These are phyloP conservation scores for Gynochthodes officinalis DNA, from an alignment of 257 asterid species.

Conservation along the genomic window DNA sequence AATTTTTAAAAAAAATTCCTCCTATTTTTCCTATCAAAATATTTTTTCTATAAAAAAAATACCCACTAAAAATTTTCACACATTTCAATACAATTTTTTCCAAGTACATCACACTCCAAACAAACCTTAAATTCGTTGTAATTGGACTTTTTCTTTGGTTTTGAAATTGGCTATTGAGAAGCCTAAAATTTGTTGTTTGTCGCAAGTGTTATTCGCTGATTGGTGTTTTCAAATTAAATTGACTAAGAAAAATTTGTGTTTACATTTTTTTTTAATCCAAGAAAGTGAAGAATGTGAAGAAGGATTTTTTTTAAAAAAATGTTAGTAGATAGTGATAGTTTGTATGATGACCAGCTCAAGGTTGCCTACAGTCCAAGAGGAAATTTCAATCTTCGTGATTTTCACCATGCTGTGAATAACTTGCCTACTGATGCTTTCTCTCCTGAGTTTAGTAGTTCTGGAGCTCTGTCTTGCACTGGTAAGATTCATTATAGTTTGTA, in stretches of 20 bases:
- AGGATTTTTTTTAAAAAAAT: neutral
- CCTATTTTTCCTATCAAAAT: no score
- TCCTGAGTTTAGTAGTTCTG: conserved; percentile 45
- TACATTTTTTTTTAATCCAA: conserved; percentile 4
- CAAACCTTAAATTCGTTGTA: neutral
- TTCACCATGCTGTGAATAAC: conserved; percentile 80
- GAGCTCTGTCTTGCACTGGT: conserved; percentile 41
- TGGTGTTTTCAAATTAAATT: neutral
- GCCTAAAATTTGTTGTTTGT: neutral
- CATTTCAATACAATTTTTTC: no score
- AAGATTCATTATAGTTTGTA: conserved; percentile 13
- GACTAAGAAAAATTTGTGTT: neutral
- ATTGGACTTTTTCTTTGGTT: neutral
- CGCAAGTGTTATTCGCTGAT: neutral
- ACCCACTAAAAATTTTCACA: no score
- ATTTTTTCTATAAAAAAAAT: no score
- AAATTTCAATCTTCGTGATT: conserved; percentile 77
- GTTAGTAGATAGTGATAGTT: conserved; percentile 17
- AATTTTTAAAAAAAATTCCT: no score
- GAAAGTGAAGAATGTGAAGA: neutral
- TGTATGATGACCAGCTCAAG: conserved; percentile 59
- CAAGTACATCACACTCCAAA: no score
- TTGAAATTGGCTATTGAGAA: neutral
- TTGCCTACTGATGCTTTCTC: conserved; percentile 69
- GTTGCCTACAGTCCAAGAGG: conserved; percentile 80